Evolutionary conservation across 495 filamentous ascomycete species (phyloP).

Genomic region (Saxispiralis lemnorum): DNA sequence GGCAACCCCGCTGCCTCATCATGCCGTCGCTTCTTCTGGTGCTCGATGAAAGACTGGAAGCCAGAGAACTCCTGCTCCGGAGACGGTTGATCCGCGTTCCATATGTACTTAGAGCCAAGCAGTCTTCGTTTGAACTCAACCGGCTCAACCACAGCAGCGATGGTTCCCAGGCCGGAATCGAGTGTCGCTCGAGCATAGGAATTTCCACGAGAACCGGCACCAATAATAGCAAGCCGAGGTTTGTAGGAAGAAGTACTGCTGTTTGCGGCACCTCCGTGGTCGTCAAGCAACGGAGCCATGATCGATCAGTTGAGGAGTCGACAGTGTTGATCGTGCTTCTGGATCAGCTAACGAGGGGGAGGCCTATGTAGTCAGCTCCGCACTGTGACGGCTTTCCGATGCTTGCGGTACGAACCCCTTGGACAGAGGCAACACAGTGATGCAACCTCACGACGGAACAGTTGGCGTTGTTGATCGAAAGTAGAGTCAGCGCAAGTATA

Average conservation of each 20-base stretch:
- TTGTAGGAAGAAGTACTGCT: neutral
- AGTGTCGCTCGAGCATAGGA: conserved; percentile 52
- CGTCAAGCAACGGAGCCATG: too few relatives aligned
- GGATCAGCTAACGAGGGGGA: too few relatives aligned
- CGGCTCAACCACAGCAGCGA: conserved; percentile 71
- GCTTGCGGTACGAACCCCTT: too few relatives aligned
- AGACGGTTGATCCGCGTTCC: conserved; percentile 24
- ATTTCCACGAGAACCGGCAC: conserved; percentile 68
- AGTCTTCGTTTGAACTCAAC: conserved; percentile 52
- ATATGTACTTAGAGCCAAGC: conserved; percentile 52
- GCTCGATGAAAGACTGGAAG: conserved; percentile 57
- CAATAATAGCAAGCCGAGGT: conserved; percentile 39
- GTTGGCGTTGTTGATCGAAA: too few relatives aligned
- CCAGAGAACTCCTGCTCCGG: conserved; percentile 47
- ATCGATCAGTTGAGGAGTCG: too few relatives aligned
- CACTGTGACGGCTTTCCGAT: too few relatives aligned
- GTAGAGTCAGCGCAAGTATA: too few relatives aligned
- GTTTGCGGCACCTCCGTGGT: neutral
- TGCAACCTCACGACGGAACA: too few relatives aligned
- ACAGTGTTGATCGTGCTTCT: too few relatives aligned
- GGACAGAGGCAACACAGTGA: too few relatives aligned
- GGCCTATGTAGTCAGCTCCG: too few relatives aligned
- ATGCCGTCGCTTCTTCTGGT: conserved; percentile 39
- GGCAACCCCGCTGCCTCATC: conserved; percentile 6
- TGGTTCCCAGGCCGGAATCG: conserved; percentile 37